phyloP scores from a whole-genome alignment of 2,329 filamentous ascomycete genomes.

The Domatiomyces globalis region DNA sequence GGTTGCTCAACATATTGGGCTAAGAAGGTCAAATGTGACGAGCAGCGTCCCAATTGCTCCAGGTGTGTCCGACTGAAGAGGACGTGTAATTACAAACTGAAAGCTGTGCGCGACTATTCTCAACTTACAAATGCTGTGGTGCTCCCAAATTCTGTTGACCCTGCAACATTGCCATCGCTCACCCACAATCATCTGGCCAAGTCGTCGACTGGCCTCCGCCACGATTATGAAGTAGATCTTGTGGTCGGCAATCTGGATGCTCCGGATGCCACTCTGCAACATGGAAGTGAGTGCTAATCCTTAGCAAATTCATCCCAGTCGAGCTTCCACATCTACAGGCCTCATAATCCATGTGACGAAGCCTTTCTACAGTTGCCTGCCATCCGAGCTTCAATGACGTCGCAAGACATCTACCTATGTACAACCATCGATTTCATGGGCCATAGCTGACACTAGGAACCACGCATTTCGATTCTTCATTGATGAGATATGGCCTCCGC shows the following conservation, averaged over 20 bases:
- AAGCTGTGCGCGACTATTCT: neutral
- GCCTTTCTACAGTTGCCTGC: neutral
- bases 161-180: neutral
- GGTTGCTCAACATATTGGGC: constrained; percentile 22
- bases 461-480: constrained; percentile 4
- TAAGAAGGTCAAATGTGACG: constrained; percentile 27
- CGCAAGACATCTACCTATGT: constrained; percentile 7
- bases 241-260: neutral
- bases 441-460: neutral
- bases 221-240: neutral
- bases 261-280: neutral
- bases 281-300: neutral
- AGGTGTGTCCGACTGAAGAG: constrained; percentile 2
- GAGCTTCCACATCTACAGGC: neutral
- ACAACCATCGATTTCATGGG: constrained; percentile 5
- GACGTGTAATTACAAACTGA: constrained; percentile 3
- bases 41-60: constrained; percentile 29
- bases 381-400: constrained; percentile 2
- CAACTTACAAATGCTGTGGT: no score
- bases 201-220: neutral
- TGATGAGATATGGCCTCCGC: neutral
- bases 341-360: neutral
- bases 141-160: no score
- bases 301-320: neutral
- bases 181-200: neutral